Evolutionary conservation across 352 stramenopile species (phyloP).

Genomic region (Phytophthora melonis): DNA sequence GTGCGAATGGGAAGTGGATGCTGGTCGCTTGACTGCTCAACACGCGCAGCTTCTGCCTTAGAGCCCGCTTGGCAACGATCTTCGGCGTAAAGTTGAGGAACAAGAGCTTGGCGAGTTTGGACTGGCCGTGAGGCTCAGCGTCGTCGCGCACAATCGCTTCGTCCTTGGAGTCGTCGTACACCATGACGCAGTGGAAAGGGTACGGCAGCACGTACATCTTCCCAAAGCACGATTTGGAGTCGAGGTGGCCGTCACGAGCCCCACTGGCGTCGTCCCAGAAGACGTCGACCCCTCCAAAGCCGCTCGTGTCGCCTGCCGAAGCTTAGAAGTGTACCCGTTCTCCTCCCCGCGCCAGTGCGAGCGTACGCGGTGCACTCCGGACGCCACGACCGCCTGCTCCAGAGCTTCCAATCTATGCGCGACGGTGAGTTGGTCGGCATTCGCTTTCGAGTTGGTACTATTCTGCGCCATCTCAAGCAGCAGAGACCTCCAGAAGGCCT

Average conservation of each 20-base stretch:
- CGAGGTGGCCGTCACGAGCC: background rate
- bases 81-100: background rate
- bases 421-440: background rate
- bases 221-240: constrained; percentile 1
- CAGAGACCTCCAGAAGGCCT: background rate
- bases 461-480: background rate
- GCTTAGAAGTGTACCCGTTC: background rate
- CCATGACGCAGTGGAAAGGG: background rate
- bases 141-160: background rate
- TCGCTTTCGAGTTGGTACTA: background rate
- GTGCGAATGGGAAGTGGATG: background rate
- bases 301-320: background rate
- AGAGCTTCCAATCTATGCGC: background rate
- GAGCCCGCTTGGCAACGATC: background rate
- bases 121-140: background rate
- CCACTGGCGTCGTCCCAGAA: background rate
- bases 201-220: background rate
- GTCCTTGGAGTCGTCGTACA: background rate
- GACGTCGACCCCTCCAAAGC: background rate
- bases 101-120: background rate
- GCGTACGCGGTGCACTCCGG: background rate
- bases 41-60: background rate
- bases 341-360: background rate
- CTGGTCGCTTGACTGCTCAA: background rate
- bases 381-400: background rate